These are phyloP conservation scores for Prunus persica DNA, from an alignment of 306 rosid species.

Conservation along the genomic window DNA sequence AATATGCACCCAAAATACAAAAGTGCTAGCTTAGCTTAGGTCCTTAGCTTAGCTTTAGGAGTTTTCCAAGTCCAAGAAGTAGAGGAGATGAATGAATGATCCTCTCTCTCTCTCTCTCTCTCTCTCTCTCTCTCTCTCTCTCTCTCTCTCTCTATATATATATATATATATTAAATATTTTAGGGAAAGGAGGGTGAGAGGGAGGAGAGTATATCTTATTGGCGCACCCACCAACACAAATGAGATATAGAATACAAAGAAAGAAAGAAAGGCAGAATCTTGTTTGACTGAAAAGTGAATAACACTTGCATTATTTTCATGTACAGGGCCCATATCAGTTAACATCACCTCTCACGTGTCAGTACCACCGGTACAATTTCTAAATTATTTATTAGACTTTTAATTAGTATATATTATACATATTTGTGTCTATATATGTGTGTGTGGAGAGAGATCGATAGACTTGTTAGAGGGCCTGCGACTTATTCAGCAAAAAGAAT, in stretches of 20 bases:
- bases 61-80: not conserved
- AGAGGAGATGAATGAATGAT: not conserved
- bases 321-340: not conserved
- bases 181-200: not conserved
- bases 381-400: too few species aligned
- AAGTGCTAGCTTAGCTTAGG: too few species aligned
- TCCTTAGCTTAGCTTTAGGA: not conserved
- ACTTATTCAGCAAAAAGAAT: not conserved
- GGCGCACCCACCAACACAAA: constrained; percentile 21
- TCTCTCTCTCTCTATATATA: not conserved
- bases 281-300: constrained; percentile 6
- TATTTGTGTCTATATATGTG: not conserved
- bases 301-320: constrained; percentile 7
- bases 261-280: constrained; percentile 11
- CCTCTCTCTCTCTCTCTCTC: not conserved
- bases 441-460: not conserved
- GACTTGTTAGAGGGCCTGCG: not conserved
- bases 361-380: not conserved
- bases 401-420: too few species aligned
- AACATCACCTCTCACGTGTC: constrained; percentile 13
- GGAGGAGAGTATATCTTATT: not conserved
- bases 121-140: not conserved
- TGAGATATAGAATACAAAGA: constrained; percentile 13
- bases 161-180: not conserved
- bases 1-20: too few species aligned